Percentiles rank a stretch among this genome's conserved stretches.
Evolutionary conservation across 495 filamentous ascomycete genomes (phyloP).

Genomic region (Penicilliopsis zonata): DNA sequence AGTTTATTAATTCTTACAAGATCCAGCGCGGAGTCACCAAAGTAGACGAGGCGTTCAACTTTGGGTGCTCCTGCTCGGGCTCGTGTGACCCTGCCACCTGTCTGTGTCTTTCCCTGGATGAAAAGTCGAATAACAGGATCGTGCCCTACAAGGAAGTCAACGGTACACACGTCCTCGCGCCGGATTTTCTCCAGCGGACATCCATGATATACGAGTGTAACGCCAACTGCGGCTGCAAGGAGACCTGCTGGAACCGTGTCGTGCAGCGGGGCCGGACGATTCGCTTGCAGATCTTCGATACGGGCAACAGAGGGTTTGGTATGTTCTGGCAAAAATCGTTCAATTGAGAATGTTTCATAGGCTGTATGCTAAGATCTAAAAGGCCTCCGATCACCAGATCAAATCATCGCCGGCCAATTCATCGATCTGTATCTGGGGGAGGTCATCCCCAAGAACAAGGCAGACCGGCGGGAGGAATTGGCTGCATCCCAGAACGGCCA

Average conservation of each 20-base stretch:
- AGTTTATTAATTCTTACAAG: constrained; percentile 32
- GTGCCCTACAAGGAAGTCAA: constrained; percentile 22
- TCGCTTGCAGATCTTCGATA: constrained; percentile 72
- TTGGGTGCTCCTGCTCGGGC: constrained; percentile 25
- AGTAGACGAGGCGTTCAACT: constrained; percentile 22
- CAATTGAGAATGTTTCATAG: background rate
- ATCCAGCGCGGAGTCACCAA: constrained; percentile 20
- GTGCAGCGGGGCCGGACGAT: constrained; percentile 69
- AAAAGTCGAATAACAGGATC: constrained; percentile 20
- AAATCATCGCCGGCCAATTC: constrained; percentile 68
- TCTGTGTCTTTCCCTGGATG: constrained; percentile 24
- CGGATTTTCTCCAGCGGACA: constrained; percentile 19
- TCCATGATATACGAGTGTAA: constrained; percentile 75
- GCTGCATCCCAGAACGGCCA: constrained; percentile 23
- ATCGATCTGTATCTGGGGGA: constrained; percentile 86
- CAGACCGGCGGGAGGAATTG: constrained; percentile 48
- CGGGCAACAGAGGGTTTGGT: constrained; percentile 71
- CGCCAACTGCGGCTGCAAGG: constrained; percentile 51
- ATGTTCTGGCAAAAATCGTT: constrained; percentile 9
- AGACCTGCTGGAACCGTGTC: constrained; percentile 63
- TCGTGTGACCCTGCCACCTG: constrained; percentile 24
- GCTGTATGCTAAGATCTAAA: constrained; percentile 2
- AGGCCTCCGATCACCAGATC: constrained; percentile 58
- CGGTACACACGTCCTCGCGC: constrained; percentile 11
- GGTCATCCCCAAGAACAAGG: constrained; percentile 61